Percentiles rank a stretch among this genome's conserved stretches.
These are phyloP conservation scores for Salix koriyanagi DNA, from an alignment of 345 rosid genomes.

Conservation along the genomic window DNA sequence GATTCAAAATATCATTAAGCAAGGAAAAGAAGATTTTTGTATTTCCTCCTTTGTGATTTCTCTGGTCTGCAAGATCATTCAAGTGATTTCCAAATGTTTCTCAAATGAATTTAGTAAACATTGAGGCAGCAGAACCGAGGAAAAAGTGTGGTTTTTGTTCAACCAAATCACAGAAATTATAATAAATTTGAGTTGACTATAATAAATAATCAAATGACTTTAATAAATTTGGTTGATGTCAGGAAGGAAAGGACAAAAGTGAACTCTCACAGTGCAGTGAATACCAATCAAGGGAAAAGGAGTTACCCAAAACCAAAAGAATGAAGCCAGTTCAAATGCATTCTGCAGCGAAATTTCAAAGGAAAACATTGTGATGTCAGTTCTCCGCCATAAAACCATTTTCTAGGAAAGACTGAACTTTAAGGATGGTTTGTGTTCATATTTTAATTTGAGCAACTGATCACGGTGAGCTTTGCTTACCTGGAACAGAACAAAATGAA, in stretches of 20 bases:
- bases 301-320: conserved; percentile 95
- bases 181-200: background rate
- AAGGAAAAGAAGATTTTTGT: background rate
- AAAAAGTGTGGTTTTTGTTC: background rate
- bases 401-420: background rate
- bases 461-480: conserved; percentile 26
- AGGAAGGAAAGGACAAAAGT: background rate
- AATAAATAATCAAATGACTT: no score
- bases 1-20: background rate
- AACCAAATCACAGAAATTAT: background rate
- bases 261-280: conserved; percentile 6
- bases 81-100: background rate
- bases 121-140: background rate
- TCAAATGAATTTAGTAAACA: background rate
- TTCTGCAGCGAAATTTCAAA: conserved; percentile 50
- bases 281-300: conserved; percentile 25
- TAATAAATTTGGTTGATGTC: background rate
- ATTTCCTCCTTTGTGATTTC: background rate
- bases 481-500: conserved; percentile 95
- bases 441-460: background rate
- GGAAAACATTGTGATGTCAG: conserved; percentile 18
- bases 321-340: conserved; percentile 89
- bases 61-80: background rate
- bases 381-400: background rate
- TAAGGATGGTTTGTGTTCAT: background rate